These are phyloP conservation scores for Botrytis squamosa DNA, from an alignment of 2,329 filamentous ascomycete genomes.

Conservation along the genomic window DNA sequence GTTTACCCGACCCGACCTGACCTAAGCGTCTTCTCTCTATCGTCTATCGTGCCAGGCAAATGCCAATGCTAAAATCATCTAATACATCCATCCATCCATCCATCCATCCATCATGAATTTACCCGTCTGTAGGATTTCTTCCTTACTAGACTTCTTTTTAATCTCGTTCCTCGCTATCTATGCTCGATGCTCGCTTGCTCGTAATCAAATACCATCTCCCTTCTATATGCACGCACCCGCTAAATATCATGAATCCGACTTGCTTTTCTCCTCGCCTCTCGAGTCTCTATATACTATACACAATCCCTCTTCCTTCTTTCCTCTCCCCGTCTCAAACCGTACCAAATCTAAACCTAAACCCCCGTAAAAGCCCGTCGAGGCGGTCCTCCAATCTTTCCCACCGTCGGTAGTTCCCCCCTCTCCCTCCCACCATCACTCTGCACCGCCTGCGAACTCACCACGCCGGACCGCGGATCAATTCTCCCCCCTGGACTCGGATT, in stretches of 20 bases:
- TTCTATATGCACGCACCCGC: background rate
- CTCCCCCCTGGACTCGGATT: slow-evolving; percentile 21
- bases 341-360: background rate
- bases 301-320: too few species aligned
- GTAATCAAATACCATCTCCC: background rate
- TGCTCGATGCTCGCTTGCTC: background rate
- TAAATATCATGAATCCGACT: background rate
- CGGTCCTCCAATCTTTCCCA: slow-evolving; percentile 1
- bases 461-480: slow-evolving; percentile 39
- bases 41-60: background rate
- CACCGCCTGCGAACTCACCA: slow-evolving; percentile 38
- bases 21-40: background rate
- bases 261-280: background rate
- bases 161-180: background rate
- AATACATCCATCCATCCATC: background rate
- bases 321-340: background rate
- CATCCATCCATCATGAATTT: background rate
- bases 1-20: background rate
- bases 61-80: background rate
- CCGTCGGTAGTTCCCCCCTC: slow-evolving; percentile 31
- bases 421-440: slow-evolving; percentile 30
- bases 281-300: background rate
- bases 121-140: background rate
- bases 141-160: background rate
- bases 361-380: slow-evolving; percentile 8